These are phyloP conservation scores for Forsythia suspensa DNA, from an alignment of 257 asterid genomes.

Conservation along the genomic window DNA sequence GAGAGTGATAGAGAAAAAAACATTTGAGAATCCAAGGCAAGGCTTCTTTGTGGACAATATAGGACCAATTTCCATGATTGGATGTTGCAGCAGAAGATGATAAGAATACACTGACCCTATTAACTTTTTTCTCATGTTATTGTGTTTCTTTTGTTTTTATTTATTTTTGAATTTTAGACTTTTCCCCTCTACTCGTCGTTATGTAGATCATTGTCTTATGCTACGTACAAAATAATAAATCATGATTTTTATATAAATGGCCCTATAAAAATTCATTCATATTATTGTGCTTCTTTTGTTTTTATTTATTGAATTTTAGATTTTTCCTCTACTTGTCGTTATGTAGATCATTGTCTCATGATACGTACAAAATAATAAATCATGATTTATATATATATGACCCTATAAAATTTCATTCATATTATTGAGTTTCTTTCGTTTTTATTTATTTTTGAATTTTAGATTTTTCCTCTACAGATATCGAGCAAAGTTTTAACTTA, in stretches of 20 bases:
- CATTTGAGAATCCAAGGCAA: background rate
- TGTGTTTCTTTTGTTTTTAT: background rate
- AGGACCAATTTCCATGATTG: conserved; percentile 46
- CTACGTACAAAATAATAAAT: too few relatives aligned
- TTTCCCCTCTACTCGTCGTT: conserved; percentile 36
- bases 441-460: too few relatives aligned
- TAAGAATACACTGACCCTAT: conserved; percentile 28
- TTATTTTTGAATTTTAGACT: conserved; percentile 17
- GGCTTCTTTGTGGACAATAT: conserved; percentile 24
- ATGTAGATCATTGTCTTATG: conserved; percentile 33
- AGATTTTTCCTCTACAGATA: too few relatives aligned
- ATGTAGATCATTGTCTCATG: too few relatives aligned
- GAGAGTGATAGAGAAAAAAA: too few relatives aligned
- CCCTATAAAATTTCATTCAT: too few relatives aligned
- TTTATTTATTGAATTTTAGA: background rate
- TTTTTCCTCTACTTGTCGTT: too few relatives aligned
- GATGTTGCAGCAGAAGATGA: conserved; percentile 39
- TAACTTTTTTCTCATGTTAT: conserved; percentile 21
- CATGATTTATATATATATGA: too few relatives aligned
- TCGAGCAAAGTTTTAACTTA: too few relatives aligned
- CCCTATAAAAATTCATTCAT: background rate
- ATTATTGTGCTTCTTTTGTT: background rate
- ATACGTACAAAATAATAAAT: too few relatives aligned
- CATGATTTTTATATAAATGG: too few relatives aligned
- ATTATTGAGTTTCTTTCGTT: too few relatives aligned